These are phyloP conservation scores for Paralagenidium karlingii DNA, from an alignment of 352 stramenopile species.

Conservation along the genomic window DNA sequence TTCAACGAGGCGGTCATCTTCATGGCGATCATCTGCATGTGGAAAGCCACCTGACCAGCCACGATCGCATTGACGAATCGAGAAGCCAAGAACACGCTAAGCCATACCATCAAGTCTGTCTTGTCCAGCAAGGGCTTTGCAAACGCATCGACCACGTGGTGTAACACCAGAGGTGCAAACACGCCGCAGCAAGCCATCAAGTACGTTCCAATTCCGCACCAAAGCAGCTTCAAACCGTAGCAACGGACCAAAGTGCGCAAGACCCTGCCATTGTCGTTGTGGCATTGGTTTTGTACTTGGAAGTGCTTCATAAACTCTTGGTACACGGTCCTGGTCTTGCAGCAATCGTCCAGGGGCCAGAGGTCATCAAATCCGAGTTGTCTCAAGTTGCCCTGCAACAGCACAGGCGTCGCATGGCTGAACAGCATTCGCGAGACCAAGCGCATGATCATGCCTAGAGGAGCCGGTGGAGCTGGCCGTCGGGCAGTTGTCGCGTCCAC, in stretches of 20 bases:
- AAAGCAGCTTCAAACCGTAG: constrained; percentile 7
- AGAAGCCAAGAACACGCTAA: constrained; percentile 19
- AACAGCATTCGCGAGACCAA: constrained; percentile 29
- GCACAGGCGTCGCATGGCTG: constrained; percentile 22
- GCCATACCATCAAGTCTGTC: constrained; percentile 9
- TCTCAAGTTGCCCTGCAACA: constrained; percentile 20
- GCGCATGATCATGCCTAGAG: too few relatives aligned
- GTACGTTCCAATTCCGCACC: constrained; percentile 11
- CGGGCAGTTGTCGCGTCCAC: too few relatives aligned
- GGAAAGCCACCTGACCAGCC: constrained; percentile 10
- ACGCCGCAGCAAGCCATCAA: constrained; percentile 8
- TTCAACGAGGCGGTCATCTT: constrained; percentile 50
- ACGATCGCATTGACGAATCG: constrained; percentile 16
- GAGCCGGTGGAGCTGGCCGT: too few relatives aligned
- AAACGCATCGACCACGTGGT: constrained; percentile 23
- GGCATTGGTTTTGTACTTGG: constrained; percentile 9
- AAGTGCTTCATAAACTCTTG: too few relatives aligned
- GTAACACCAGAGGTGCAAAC: constrained; percentile 21
- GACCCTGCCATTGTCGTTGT: constrained; percentile 4
- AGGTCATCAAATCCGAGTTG: constrained; percentile 30
- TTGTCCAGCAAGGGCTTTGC: constrained; percentile 9
- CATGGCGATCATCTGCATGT: constrained; percentile 44
- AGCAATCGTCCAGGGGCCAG: constrained; percentile 10
- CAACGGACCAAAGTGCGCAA: constrained; percentile 9
- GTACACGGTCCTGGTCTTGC: constrained; percentile 8